Evolutionary conservation across 2,329 filamentous ascomycete genomes (phyloP).

Genomic region (Ramichloridium luteum): DNA sequence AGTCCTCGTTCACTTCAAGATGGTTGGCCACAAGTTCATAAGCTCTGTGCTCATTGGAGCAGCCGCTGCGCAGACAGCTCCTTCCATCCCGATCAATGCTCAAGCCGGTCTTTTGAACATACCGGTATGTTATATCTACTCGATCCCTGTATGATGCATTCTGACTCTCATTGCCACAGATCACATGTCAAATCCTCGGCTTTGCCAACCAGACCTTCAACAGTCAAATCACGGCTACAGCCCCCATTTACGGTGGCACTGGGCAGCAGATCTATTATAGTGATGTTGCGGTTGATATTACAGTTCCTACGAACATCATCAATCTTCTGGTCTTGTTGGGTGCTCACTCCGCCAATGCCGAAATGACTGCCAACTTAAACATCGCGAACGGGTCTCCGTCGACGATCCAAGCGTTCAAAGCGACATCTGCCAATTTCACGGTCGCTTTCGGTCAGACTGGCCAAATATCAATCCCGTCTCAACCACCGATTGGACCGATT

Average conservation of each 20-base stretch:
- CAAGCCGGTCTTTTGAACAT: too few relatives aligned
- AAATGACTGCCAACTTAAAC: conserved; percentile 1
- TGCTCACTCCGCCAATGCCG: conserved; percentile 1
- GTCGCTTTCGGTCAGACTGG: not conserved
- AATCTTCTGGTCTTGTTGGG: not conserved
- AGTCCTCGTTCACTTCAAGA: too few relatives aligned
- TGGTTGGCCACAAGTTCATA: too few relatives aligned
- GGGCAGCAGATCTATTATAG: conserved; percentile 4
- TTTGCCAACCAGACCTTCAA: conserved; percentile 3
- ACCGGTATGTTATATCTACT: too few relatives aligned
- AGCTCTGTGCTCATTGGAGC: too few relatives aligned
- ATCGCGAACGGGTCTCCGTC: conserved; percentile 2
- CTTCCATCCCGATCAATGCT: too few relatives aligned
- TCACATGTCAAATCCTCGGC: too few relatives aligned
- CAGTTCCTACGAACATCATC: conserved; percentile 1
- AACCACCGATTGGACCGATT: conserved; percentile 1
- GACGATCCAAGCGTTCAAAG: not conserved
- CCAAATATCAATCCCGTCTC: conserved; percentile 1
- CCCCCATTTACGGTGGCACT: conserved; percentile 1
- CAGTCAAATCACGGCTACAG: conserved; percentile 1
- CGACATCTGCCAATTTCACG: not conserved
- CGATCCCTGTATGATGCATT: too few relatives aligned
- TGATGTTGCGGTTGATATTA: conserved; percentile 2
- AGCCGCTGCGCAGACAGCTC: too few relatives aligned
- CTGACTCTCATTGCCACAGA: too few relatives aligned